Conservation (phyloP, 495 filamentous ascomycete species). For the Chaetomidium leptoderma region DNA sequence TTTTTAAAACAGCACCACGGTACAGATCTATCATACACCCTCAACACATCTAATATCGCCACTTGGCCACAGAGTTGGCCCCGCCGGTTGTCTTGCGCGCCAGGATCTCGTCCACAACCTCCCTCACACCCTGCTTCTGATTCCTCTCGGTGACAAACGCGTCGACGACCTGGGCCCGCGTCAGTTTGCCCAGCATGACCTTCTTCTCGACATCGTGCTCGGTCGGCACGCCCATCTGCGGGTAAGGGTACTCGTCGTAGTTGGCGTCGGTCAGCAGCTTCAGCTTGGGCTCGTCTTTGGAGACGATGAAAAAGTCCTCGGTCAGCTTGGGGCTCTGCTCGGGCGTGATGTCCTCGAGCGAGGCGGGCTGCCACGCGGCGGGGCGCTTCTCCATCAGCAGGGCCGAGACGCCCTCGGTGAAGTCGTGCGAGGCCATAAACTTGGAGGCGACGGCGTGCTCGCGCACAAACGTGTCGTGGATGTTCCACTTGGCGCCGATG, state of each 20-base stretch:
- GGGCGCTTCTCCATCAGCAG: conserved; percentile 62
- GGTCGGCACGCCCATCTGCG: conserved; percentile 60
- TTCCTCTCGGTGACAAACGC: conserved; percentile 42
- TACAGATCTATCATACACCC: conserved; percentile 9
- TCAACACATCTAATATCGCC: conserved; percentile 25
- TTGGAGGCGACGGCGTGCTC: conserved; percentile 73
- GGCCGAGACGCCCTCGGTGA: conserved; percentile 77
- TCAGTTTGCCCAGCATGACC: conserved; percentile 40
- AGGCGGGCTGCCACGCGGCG: conserved; percentile 68
- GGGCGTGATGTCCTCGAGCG: conserved; percentile 55
- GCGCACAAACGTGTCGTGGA: conserved; percentile 73
- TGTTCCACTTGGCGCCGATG: conserved; percentile 67
- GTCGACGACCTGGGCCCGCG: conserved; percentile 42
- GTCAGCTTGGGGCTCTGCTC: conserved; percentile 43
- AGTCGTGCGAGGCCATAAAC: conserved; percentile 88
- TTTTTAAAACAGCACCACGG: too few species aligned
- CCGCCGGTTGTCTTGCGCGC: conserved; percentile 43
- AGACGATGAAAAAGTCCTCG: conserved; percentile 53
- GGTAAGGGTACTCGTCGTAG: conserved; percentile 67
- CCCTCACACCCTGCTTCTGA: conserved; percentile 53
- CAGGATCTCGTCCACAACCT: conserved; percentile 56
- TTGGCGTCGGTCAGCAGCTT: conserved; percentile 45
- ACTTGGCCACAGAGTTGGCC: conserved; percentile 34
- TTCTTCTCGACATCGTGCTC: conserved; percentile 63
- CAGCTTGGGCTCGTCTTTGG: conserved; percentile 42